These are phyloP conservation scores for Haplosporangium sp. DNA, from an alignment of 371 early-diverging fungal genomes.

Conservation along the genomic window DNA sequence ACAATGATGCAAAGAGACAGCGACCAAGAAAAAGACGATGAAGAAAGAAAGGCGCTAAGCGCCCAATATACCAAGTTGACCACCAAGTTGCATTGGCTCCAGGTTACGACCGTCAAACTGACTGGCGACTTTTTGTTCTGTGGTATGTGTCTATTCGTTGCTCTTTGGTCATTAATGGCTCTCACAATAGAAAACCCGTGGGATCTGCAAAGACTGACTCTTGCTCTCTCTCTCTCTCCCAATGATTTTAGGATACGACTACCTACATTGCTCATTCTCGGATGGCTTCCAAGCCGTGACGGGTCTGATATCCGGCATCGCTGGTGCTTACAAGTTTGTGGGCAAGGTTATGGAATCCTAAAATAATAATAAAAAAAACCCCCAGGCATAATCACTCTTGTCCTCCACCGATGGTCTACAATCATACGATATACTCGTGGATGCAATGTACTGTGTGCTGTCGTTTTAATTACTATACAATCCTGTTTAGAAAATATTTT, in stretches of 20 bases:
- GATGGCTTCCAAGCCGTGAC: constrained; percentile 78
- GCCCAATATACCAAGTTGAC: constrained; percentile 31
- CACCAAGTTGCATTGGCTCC: constrained; percentile 59
- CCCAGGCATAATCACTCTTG: no score
- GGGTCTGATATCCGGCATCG: constrained; percentile 73
- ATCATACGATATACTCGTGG: no score
- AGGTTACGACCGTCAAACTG: constrained; percentile 67
- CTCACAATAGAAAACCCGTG: neutral
- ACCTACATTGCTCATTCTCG: constrained; percentile 71
- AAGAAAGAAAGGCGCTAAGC: constrained; percentile 16
- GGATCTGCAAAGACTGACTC: neutral
- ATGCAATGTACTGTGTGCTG: no score
- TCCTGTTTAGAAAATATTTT: no score
- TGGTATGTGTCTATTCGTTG: constrained; percentile 55
- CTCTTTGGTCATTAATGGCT: neutral
- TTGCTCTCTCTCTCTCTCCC: constrained; percentile 46
- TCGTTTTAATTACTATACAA: no score
- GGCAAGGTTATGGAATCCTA: constrained; percentile 51
- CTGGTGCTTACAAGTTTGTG: constrained; percentile 72
- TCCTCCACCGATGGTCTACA: no score
- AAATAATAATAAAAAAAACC: no score
- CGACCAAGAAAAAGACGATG: no score
- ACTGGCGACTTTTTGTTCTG: constrained; percentile 72
- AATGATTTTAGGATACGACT: constrained; percentile 73
- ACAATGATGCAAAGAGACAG: constrained; percentile 13